Evolutionary conservation across 345 rosid species (phyloP).

Genomic region (Excoecaria cochinchinensis): DNA sequence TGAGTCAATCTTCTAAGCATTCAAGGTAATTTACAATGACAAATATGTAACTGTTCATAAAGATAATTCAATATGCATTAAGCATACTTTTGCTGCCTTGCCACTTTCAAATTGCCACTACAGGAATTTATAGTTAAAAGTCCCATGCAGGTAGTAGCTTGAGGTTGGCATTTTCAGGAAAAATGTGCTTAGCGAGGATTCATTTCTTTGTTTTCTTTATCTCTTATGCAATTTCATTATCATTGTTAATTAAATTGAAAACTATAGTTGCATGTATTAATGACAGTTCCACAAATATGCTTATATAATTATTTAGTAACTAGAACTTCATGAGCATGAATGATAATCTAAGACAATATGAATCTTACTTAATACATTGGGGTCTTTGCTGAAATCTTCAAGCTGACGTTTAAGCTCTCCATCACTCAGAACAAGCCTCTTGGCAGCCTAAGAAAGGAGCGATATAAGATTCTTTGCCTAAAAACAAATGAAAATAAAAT

Average conservation of each 20-base stretch:
- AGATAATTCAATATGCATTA: background rate
- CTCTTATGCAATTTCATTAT: background rate
- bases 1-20: background rate
- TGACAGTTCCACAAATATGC: background rate
- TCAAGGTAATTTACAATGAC: background rate
- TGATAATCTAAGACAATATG: background rate
- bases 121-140: background rate
- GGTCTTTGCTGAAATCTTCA: conserved; percentile 58
- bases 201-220: background rate
- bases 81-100: background rate
- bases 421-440: conserved; percentile 60
- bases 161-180: background rate
- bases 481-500: background rate
- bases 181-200: background rate
- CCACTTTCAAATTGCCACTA: background rate
- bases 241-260: background rate
- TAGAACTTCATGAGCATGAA: background rate
- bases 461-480: conserved; percentile 10
- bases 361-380: conserved; percentile 62
- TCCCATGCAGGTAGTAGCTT: background rate
- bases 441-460: conserved; percentile 65
- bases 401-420: conserved; percentile 64
- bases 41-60: background rate
- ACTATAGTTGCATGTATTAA: background rate
- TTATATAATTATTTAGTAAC: background rate